A percentile compares a stretch with the other conserved stretches of the same genome.
These are phyloP conservation scores for Phytophthora pluvialis DNA, from an alignment of 352 stramenopile genomes.

Conservation along the genomic window DNA sequence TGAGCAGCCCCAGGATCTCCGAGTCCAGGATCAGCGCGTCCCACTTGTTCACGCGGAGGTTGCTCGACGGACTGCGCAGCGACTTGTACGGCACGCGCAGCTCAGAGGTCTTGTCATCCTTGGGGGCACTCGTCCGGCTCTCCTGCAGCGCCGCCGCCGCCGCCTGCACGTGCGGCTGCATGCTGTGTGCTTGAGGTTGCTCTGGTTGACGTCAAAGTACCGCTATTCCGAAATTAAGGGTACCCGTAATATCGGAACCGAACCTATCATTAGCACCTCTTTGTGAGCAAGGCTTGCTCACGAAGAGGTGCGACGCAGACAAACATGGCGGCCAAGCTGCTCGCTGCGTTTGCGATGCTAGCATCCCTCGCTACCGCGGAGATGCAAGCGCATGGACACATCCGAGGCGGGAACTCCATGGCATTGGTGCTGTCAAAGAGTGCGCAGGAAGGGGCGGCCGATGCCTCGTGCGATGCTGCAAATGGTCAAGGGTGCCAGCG, in stretches of 20 bases:
- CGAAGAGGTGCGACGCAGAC: constrained; percentile 12
- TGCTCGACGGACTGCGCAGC: constrained; percentile 49
- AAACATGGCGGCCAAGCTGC: not conserved
- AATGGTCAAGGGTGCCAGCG: constrained; percentile 25
- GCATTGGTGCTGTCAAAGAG: constrained; percentile 28
- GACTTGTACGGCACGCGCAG: constrained; percentile 50
- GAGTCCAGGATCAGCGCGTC: constrained; percentile 81
- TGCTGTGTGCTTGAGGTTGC: constrained; percentile 20
- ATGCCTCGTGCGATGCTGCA: constrained; percentile 16
- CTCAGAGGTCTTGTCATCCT: not conserved
- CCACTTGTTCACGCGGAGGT: constrained; percentile 86
- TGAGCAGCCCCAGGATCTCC: constrained; percentile 81
- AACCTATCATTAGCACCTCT: not conserved
- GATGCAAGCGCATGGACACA: constrained; percentile 6
- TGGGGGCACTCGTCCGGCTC: constrained; percentile 5
- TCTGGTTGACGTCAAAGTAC: constrained; percentile 33
- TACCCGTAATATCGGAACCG: too few species aligned
- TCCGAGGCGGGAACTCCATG: constrained; percentile 16
- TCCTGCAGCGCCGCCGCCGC: constrained; percentile 48
- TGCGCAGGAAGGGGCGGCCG: constrained; percentile 13
- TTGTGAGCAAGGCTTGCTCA: not conserved
- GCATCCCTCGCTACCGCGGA: not conserved
- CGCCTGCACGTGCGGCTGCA: constrained; percentile 46
- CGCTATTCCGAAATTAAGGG: not conserved
- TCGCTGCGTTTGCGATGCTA: constrained; percentile 6